phyloP scores from a whole-genome alignment of 495 filamentous ascomycete genomes.

The Penicillium fimorum region DNA sequence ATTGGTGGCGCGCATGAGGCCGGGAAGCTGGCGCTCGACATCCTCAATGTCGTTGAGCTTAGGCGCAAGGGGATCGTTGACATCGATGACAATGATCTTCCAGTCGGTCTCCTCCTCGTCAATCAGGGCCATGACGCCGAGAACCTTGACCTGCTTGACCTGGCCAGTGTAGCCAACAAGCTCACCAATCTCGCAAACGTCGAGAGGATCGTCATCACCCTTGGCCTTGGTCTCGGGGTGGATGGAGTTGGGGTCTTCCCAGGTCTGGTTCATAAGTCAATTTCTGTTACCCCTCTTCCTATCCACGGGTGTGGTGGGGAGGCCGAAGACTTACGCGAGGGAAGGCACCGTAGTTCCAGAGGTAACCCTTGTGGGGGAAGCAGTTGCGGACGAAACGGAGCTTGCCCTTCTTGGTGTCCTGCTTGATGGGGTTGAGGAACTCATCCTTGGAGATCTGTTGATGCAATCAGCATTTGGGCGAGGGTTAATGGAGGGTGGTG shows the following conservation, averaged over 20 bases:
- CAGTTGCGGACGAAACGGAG: constrained; percentile 98
- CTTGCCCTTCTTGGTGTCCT: constrained; percentile 54
- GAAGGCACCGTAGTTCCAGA: constrained; percentile 99
- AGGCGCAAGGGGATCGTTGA: constrained; percentile 92
- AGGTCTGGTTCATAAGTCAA: constrained; percentile 62
- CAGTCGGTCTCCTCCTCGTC: constrained; percentile 99
- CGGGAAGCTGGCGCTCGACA: constrained; percentile 96
- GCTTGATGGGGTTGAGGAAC: constrained; percentile 95
- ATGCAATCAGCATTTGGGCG: constrained; percentile 17
- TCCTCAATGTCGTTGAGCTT: constrained; percentile 99
- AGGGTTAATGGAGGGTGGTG: background rate
- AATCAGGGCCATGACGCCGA: constrained; percentile 98
- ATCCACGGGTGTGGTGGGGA: background rate
- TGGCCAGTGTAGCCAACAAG: constrained; percentile 91
- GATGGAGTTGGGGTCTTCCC: constrained; percentile 94
- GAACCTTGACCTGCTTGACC: constrained; percentile 98
- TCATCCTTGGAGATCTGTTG: constrained; percentile 93
- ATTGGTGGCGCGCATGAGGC: constrained; percentile 94
- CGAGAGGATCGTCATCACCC: constrained; percentile 98
- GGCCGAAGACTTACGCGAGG: constrained; percentile 68
- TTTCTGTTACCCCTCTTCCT: background rate
- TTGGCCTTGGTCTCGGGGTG: constrained; percentile 99
- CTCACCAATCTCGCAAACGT: constrained; percentile 99
- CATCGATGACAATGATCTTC: constrained; percentile 99
- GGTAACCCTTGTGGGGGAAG: constrained; percentile 99